Evolutionary conservation across 1,139 yeast genomes (phyloP).

Genomic region (Debaryomyces robertsiae): DNA sequence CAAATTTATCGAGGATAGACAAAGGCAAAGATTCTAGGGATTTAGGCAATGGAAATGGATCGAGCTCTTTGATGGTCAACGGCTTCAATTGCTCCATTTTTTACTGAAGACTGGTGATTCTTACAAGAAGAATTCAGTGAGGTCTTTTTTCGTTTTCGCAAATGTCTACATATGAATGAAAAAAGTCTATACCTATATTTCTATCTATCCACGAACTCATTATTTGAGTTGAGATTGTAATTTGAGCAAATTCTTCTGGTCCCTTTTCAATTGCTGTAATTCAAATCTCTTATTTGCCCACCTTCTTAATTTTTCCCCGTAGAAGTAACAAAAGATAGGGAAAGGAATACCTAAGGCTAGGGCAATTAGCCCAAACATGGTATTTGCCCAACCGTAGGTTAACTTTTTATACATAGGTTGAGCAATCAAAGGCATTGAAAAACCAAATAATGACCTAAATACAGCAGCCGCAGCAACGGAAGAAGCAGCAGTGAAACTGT

Average conservation of each 20-base stretch:
- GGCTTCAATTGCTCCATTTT: constrained; percentile 12
- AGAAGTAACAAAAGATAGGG: constrained; percentile 43
- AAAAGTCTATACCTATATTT: neutral
- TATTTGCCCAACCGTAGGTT: constrained; percentile 51
- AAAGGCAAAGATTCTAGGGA: constrained; percentile 33
- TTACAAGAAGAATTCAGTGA: neutral
- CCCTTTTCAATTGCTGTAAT: constrained; percentile 33
- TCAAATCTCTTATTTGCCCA: constrained; percentile 42
- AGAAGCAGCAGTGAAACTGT: constrained; percentile 45
- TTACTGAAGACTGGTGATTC: neutral
- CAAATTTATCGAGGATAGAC: constrained; percentile 28
- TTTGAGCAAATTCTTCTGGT: constrained; percentile 34
- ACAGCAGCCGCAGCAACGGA: constrained; percentile 53
- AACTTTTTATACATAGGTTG: constrained; percentile 39
- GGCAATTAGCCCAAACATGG: constrained; percentile 46
- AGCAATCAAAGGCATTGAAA: constrained; percentile 47
- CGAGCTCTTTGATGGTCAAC: constrained; percentile 17
- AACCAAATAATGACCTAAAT: constrained; percentile 46
- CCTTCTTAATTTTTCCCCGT: constrained; percentile 42
- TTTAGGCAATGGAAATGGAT: constrained; percentile 34
- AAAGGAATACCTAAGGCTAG: constrained; percentile 45
- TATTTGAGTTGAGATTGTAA: constrained; percentile 18
- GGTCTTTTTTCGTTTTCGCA: no score
- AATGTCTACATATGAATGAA: no score
- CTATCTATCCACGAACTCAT: neutral